These are phyloP conservation scores for Plantago major DNA, from an alignment of 257 asterid species.

Conservation along the genomic window DNA sequence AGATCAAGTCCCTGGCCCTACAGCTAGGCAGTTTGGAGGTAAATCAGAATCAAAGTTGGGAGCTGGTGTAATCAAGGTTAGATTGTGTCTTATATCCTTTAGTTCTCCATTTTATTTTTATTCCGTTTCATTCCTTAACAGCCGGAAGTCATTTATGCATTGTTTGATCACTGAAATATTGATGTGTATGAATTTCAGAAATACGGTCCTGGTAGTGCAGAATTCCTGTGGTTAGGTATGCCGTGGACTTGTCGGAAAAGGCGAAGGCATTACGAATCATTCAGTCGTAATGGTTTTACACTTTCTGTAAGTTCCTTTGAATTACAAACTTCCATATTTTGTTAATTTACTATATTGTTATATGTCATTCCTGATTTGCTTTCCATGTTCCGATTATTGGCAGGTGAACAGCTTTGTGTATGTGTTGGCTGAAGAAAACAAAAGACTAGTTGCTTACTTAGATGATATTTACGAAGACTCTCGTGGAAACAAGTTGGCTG, in stretches of 20 bases:
- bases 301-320: conserved; percentile 50
- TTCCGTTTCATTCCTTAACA: background rate
- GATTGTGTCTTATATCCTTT: background rate
- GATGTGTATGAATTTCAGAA: conserved; percentile 27
- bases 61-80: conserved; percentile 40
- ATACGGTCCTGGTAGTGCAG: conserved; percentile 18
- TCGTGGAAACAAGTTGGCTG: conserved; percentile 80
- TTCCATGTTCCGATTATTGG: background rate
- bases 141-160: background rate
- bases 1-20: conserved; percentile 29
- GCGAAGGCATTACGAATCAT: conserved; percentile 59
- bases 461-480: conserved; percentile 82
- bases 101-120: conserved; percentile 1
- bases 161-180: background rate
- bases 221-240: conserved; percentile 60
- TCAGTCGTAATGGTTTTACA: conserved; percentile 60
- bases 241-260: conserved; percentile 66
- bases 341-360: background rate
- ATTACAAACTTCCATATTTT: background rate
- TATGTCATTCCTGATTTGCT: conserved; percentile 6
- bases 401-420: conserved; percentile 76
- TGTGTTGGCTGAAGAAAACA: conserved; percentile 74
- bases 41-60: conserved; percentile 25
- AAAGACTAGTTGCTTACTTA: conserved; percentile 72
- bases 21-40: conserved; percentile 22